Evolutionary conservation across 2,329 filamentous ascomycete genomes (phyloP).

Genomic region (Rhexocercosporidium sp.): DNA sequence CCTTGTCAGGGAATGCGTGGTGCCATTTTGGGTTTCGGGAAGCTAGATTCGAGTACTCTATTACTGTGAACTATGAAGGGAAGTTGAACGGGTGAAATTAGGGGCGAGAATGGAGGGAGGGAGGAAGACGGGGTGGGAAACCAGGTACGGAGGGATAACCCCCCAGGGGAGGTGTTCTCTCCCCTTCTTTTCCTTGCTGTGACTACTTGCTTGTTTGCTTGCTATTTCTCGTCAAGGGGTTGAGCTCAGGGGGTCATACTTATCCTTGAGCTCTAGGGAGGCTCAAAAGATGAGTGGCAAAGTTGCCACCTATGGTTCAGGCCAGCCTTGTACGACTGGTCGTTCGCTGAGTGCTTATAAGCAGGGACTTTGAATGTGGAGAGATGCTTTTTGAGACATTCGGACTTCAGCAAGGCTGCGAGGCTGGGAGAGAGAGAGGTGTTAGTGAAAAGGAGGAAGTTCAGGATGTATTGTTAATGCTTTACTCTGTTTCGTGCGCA

Average conservation of each 20-base stretch:
- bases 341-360: not conserved
- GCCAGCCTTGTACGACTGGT: not conserved
- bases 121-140: not conserved
- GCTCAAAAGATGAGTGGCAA: not conserved
- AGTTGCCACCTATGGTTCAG: not conserved
- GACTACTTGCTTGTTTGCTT: not conserved
- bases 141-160: not conserved
- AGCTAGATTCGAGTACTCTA: not conserved
- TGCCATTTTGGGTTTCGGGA: not conserved
- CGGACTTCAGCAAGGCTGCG: slow-evolving; percentile 11
- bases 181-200: not conserved
- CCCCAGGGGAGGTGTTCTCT: not conserved
- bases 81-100: not conserved
- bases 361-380: not conserved
- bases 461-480: too few species aligned
- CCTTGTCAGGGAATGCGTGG: not conserved
- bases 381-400: slow-evolving; percentile 1
- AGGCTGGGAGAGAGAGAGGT: not conserved
- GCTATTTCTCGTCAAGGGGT: not conserved
- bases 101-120: not conserved
- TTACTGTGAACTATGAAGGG: too few species aligned
- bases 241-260: not conserved
- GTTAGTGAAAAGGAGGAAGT: not conserved
- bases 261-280: not conserved
- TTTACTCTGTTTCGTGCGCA: too few species aligned